These are phyloP conservation scores for Monilinia polystroma DNA, from an alignment of 2,329 filamentous ascomycete genomes.

Conservation along the genomic window DNA sequence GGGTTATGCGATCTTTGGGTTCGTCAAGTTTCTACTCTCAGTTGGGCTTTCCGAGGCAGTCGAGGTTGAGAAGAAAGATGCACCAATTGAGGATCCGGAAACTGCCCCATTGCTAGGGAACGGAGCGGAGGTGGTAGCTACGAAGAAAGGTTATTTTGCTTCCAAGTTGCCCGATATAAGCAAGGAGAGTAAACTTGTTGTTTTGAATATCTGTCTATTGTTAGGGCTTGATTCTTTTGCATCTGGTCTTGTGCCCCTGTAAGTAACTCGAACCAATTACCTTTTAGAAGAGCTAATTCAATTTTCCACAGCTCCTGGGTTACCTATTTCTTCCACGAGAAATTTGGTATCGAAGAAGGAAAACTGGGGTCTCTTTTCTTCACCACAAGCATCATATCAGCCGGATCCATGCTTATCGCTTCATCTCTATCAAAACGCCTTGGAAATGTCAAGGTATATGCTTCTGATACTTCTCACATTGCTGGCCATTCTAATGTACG, in stretches of 20 bases:
- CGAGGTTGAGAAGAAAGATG: conserved; percentile 42
- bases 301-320: conserved; percentile 54
- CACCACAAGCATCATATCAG: conserved; percentile 52
- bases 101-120: conserved; percentile 36
- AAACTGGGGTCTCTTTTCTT: conserved; percentile 56
- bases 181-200: conserved; percentile 51
- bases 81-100: conserved; percentile 37
- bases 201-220: conserved; percentile 63
- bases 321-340: conserved; percentile 54
- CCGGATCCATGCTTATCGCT: conserved; percentile 52
- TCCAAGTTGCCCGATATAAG: conserved; percentile 58
- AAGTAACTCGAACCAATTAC: conserved; percentile 37
- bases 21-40: conserved; percentile 55
- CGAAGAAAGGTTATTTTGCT: conserved; percentile 33
- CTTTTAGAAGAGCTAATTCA: conserved; percentile 41
- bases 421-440: conserved; percentile 55
- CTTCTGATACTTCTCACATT: background rate
- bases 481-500: conserved; percentile 33
- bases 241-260: conserved; percentile 66
- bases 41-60: conserved; percentile 48
- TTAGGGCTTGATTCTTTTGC: conserved; percentile 69
- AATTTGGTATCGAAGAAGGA: conserved; percentile 50
- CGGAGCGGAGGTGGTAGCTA: conserved; percentile 27
- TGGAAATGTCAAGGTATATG: conserved; percentile 60
- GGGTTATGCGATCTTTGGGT: conserved; percentile 55